Evolutionary conservation across 2,329 filamentous ascomycete species (phyloP), one percentile per base, ranked within the genome.

Genomic region (Xylariaceae sp.): DNA sequence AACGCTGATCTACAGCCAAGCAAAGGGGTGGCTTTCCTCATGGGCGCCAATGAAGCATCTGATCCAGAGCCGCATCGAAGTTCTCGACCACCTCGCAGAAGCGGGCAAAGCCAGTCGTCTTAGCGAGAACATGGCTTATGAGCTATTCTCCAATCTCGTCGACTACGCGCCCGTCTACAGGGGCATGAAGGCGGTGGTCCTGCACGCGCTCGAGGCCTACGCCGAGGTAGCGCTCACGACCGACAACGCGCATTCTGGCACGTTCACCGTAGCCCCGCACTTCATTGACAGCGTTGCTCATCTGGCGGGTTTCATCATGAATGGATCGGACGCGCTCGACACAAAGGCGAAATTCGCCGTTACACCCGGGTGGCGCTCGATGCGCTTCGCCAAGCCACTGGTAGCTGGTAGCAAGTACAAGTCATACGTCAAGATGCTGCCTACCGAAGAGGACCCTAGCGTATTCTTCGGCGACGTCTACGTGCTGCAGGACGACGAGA

Each of bases 301-400:
- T 45, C 61, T 74, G 10, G 68, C 67, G 12, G 73, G 73, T 1
- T 73, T 74, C 55, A 64, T 73, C 31, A 64, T 75, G 61, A 75
- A 75, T 53, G 69, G 60, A 3, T 66, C 61, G 17, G 71, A 72
- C 55, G 65, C 53, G 16, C 54, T 65, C 13, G 69, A 75, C 51
- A 65, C 61, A 7, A 51, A 50, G 16, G 54, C 62, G 28, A 62
- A 66, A 50, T 70, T 69, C 48, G 72, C 61, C 53, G 66, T 75
- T 41, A 71, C 68, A 39, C 71, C 71, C 33, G 71, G 71, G 13
- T 74, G 70, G 69, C 54, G 58, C 12, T 67, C 65, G 36, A 50
- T 71, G 45, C 61, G 68, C 13, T 56, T 74, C 46, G 63, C 64
- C 7, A 56, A 63, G 39, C 60, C 62, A 5, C 55, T 72, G 1